These are phyloP conservation scores for Podaxis rugospora DNA, from an alignment of 768 basidiomycete species.

Conservation along the genomic window DNA sequence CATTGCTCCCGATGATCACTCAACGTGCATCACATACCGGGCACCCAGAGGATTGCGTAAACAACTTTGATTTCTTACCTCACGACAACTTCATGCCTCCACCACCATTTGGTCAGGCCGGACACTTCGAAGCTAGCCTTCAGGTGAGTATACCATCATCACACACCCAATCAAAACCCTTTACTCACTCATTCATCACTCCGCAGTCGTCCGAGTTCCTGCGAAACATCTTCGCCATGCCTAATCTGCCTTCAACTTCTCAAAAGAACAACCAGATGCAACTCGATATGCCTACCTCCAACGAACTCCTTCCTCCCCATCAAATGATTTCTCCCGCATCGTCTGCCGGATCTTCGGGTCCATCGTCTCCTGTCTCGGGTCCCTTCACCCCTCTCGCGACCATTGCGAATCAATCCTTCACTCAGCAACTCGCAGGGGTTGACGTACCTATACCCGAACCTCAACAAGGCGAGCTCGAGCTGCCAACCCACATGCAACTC, in stretches of 20 bases:
- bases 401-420: slow-evolving; percentile 24
- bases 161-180: slow-evolving; percentile 11
- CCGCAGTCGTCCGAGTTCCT: slow-evolving; percentile 46
- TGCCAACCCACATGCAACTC: slow-evolving; percentile 35
- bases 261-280: slow-evolving; percentile 9
- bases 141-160: slow-evolving; percentile 27
- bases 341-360: slow-evolving; percentile 43
- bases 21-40: slow-evolving; percentile 52
- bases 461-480: slow-evolving; percentile 30
- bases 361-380: slow-evolving; percentile 43
- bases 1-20: slow-evolving; percentile 54
- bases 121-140: slow-evolving; percentile 42
- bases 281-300: neutral
- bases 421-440: slow-evolving; percentile 4
- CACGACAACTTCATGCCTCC: slow-evolving; percentile 34
- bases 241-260: slow-evolving; percentile 15
- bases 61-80: slow-evolving; percentile 55
- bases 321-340: slow-evolving; percentile 49
- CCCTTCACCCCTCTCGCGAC: slow-evolving; percentile 46
- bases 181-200: slow-evolving; percentile 10
- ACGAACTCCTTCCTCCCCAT: slow-evolving; percentile 31
- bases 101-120: slow-evolving; percentile 30
- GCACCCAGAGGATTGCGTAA: slow-evolving; percentile 37
- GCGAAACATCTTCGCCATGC: slow-evolving; percentile 41
- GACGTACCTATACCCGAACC: slow-evolving; percentile 20